Base-by-base conservation (phyloP, 2,329 filamentous ascomycete genomes). In the Paracoccidioides lutzii region DNA sequence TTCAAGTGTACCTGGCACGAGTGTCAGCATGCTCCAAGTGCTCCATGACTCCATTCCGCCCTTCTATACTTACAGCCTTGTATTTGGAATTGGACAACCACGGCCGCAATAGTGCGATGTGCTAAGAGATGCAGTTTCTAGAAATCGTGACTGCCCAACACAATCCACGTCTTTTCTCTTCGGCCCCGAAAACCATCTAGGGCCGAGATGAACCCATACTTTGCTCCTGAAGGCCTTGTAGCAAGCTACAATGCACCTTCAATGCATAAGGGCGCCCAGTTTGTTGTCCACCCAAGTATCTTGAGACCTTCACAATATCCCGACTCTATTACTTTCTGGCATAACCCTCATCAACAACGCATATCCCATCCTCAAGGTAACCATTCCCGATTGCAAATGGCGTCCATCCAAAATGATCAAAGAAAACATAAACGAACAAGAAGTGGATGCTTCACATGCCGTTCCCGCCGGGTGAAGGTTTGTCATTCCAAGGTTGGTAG, bases 341-440 rank as follows among this genome's bases (percentile, higher is more conserved):
- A 74, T 60, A 69, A 70, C 64, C 60, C 65, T 59, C 54, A 58
- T 55, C 41, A 50, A 44, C 57, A 50, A 35, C 57, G 53, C 52
- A 52, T 59, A 44, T 57, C 55, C 57, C 61, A 56, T 62, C 64
- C 32, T 69, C 65, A 58, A 66, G 69, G 50, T 62, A 64, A 54
- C 63, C 68, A 28, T 55, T 65, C 41, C 58, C 69, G 30, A 68
- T 68, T 55, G 63, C 65, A 48, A 55, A 59, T 43, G 60, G 54
- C 53, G 57, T 55, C 51, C 55, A 54, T 37, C 12, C 54, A 63
- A 55, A 53, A 68, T 33, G 87, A 94, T 59, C 84, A 87, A 65
- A 86, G 94, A 62, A 97, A 97, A 71, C 91, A 97, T 69, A 85
- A 90, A 59, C 83, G 93, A 62, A 97, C 93, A 45, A 81, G 93